Percentiles rank a stretch among this genome's conserved stretches.
These are phyloP conservation scores for Colletotrichum endophyticum DNA, from an alignment of 2,329 filamentous ascomycete genomes.

Conservation along the genomic window DNA sequence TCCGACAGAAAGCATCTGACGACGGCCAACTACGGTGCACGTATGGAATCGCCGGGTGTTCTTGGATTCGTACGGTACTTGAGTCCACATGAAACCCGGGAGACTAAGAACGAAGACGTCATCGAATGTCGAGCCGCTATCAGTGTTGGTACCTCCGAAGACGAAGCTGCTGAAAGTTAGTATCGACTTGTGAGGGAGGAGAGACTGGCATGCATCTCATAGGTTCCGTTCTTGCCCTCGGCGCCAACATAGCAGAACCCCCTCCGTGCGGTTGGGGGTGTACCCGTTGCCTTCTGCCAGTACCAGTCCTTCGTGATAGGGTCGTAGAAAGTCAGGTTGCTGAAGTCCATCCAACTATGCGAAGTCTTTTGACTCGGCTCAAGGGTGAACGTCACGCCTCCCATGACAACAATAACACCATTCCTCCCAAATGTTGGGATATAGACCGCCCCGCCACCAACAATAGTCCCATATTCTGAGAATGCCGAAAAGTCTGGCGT, in stretches of 20 bases:
- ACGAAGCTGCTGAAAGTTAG: constrained; percentile 4
- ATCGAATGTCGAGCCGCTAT: neutral
- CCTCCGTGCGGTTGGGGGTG: neutral
- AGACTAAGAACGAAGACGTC: constrained; percentile 19
- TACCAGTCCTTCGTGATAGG: constrained; percentile 5
- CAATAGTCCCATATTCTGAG: constrained; percentile 6
- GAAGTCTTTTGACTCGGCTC: neutral
- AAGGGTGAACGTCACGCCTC: neutral
- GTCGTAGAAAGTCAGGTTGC: constrained; percentile 20
- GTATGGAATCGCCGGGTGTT: neutral
- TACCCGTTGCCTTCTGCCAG: constrained; percentile 17
- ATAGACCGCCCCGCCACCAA: neutral
- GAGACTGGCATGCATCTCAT: constrained; percentile 11
- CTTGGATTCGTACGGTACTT: constrained; percentile 6
- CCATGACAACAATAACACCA: constrained; percentile 11
- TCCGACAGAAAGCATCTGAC: constrained; percentile 18
- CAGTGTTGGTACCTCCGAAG: constrained; percentile 12
- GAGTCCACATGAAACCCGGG: constrained; percentile 17
- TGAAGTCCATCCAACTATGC: constrained; percentile 5
- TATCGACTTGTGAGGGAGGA: neutral
- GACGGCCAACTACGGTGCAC: constrained; percentile 10
- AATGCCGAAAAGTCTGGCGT: neutral
- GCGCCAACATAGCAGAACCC: constrained; percentile 9
- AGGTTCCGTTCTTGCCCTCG: constrained; percentile 7
- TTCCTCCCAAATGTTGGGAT: constrained; percentile 11